These are phyloP conservation scores for Lentinus tigrinus DNA, from an alignment of 768 basidiomycete genomes.

Conservation along the genomic window DNA sequence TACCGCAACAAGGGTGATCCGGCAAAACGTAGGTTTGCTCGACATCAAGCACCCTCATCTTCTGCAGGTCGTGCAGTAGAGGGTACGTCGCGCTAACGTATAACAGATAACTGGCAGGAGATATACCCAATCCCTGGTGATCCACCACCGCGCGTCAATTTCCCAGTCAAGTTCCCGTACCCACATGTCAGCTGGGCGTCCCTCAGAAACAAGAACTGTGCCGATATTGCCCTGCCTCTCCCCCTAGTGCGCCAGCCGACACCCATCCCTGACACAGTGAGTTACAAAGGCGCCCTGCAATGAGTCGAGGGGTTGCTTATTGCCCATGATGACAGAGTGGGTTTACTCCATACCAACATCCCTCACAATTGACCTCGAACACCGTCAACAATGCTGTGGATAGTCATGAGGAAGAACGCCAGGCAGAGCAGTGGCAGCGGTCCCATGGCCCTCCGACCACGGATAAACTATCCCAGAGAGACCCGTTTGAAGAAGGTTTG, in stretches of 20 bases:
- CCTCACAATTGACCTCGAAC: slow-evolving; percentile 1
- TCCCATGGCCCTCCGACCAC: neutral
- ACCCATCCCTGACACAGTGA: slow-evolving; percentile 6
- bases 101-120: slow-evolving; percentile 24
- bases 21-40: slow-evolving; percentile 17
- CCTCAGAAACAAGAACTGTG: slow-evolving; percentile 11
- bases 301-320: too few species aligned
- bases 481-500: slow-evolving; percentile 26
- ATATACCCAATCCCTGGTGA: slow-evolving; percentile 14
- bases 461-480: slow-evolving; percentile 17
- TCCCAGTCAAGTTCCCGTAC: slow-evolving; percentile 25
- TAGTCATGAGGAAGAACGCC: neutral
- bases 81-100: neutral
- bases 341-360: slow-evolving; percentile 17
- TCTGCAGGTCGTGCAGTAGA: neutral
- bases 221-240: slow-evolving; percentile 17
- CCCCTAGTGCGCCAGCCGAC: slow-evolving; percentile 17
- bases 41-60: neutral
- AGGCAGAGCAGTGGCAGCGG: neutral
- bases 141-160: slow-evolving; percentile 5
- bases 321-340: slow-evolving; percentile 1
- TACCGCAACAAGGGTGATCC: slow-evolving; percentile 26
- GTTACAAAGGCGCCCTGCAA: too few species aligned
- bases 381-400: slow-evolving; percentile 4
- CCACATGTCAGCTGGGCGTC: slow-evolving; percentile 22